Percentiles rank a stretch among this genome's conserved stretches.
These are phyloP conservation scores for Stachybotrys echinatus DNA, from an alignment of 2,329 filamentous ascomycete genomes.

Conservation along the genomic window DNA sequence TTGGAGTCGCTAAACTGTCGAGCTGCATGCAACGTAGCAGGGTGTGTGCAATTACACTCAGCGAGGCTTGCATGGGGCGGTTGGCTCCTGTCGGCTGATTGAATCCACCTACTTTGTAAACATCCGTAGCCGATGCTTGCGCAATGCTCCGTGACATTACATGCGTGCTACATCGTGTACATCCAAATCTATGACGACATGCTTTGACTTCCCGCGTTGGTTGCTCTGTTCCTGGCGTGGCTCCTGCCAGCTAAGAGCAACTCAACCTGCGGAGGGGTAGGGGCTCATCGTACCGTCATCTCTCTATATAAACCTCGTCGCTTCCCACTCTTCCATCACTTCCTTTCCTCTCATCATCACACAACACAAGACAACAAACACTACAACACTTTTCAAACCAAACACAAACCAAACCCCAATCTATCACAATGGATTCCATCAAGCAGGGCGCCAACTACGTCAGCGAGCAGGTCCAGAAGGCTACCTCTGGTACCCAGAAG, in stretches of 20 bases:
- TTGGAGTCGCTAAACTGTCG: too few species aligned
- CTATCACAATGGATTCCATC: constrained; percentile 43
- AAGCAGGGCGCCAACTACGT: constrained; percentile 64
- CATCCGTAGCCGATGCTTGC: too few species aligned
- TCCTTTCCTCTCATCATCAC: constrained; percentile 4
- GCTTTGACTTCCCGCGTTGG: constrained; percentile 1
- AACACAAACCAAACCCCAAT: constrained; percentile 4
- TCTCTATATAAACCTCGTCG: constrained; percentile 14
- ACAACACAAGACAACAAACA: constrained; percentile 3
- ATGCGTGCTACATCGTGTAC: not conserved
- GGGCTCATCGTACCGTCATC: not conserved
- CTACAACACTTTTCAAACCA: constrained; percentile 1
- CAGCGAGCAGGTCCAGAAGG: constrained; percentile 55
- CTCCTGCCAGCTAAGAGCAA: not conserved
- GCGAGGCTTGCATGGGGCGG: not conserved
- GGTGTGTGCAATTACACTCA: not conserved
- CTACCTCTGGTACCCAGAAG: constrained; percentile 53
- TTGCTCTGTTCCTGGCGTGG: not conserved
- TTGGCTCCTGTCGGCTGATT: not conserved
- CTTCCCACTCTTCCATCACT: not conserved
- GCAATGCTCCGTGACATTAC: not conserved
- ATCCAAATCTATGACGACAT: constrained; percentile 3
- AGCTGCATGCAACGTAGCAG: not conserved
- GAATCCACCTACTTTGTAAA: too few species aligned
- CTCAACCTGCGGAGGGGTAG: not conserved